Percentiles rank a stretch among this genome's conserved stretches.
These are phyloP conservation scores for Tricholomella constricta DNA, from an alignment of 768 basidiomycete genomes.

Conservation along the genomic window DNA sequence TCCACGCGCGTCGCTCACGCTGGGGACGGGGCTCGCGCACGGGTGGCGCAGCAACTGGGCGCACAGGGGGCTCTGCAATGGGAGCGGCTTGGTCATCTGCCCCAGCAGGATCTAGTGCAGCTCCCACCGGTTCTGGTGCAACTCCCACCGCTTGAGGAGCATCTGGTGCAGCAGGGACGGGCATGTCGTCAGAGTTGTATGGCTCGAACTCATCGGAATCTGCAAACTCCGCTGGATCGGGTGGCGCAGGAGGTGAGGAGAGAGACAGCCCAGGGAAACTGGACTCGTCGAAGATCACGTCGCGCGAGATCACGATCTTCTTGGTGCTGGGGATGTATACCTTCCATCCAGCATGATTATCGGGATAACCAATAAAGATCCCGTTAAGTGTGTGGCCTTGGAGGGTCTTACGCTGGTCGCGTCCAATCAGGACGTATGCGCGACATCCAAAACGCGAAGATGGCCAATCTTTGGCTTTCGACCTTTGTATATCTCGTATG, in stretches of 20 bases:
- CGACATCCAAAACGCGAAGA: conserved; percentile 37
- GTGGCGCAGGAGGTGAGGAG: not conserved
- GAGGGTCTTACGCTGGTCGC: conserved; percentile 32
- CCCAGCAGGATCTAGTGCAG: no score
- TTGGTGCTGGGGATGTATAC: conserved; percentile 4
- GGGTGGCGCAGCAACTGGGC: not conserved
- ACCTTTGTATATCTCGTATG: conserved; percentile 12
- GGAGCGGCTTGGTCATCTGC: not conserved
- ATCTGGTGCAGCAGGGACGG: not conserved
- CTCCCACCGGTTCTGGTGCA: not conserved
- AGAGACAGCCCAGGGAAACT: conserved; percentile 1
- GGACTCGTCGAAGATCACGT: conserved; percentile 4
- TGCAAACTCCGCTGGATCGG: not conserved
- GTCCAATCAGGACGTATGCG: conserved; percentile 38
- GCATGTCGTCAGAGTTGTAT: not conserved
- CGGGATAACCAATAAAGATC: conserved; percentile 40
- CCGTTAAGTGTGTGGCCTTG: conserved; percentile 29
- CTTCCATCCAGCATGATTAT: conserved; percentile 5
- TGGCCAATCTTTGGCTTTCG: conserved; percentile 20
- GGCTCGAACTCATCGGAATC: not conserved
- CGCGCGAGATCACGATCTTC: conserved; percentile 3
- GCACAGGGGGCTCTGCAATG: no score
- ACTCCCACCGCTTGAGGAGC: not conserved
- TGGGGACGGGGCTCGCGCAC: not conserved
- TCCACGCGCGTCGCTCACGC: not conserved